These are phyloP conservation scores for Aspergillus spinulosporus DNA, from an alignment of 2,329 filamentous ascomycete genomes.

Conservation along the genomic window DNA sequence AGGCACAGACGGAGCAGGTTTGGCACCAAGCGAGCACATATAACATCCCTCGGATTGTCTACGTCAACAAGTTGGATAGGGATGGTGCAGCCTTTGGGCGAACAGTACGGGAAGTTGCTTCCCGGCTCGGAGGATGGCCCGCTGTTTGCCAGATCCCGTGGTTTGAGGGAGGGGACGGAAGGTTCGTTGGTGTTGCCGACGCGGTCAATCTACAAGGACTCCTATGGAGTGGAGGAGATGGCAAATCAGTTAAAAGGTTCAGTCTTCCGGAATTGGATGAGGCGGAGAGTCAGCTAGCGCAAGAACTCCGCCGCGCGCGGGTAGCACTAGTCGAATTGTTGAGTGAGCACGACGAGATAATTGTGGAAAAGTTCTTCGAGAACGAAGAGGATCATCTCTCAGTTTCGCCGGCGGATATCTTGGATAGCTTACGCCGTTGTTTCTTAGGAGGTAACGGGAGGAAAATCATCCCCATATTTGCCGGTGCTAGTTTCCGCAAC, in stretches of 20 bases:
- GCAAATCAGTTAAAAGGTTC: conserved; percentile 60
- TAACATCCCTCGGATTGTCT: conserved; percentile 77
- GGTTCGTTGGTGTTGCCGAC: conserved; percentile 82
- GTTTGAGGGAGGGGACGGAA: conserved; percentile 74
- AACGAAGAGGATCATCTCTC: conserved; percentile 69
- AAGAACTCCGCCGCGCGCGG: conserved; percentile 74
- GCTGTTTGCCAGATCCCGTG: conserved; percentile 93
- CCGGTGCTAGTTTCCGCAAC: conserved; percentile 88
- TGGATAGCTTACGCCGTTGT: conserved; percentile 70
- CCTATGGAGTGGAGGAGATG: conserved; percentile 69
- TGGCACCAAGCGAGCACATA: conserved; percentile 89
- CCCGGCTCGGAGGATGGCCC: conserved; percentile 78
- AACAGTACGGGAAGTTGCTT: conserved; percentile 81
- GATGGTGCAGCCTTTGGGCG: conserved; percentile 81
- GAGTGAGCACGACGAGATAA: conserved; percentile 81
- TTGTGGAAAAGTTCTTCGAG: conserved; percentile 83
- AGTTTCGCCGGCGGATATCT: conserved; percentile 66
- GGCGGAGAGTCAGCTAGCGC: conserved; percentile 53
- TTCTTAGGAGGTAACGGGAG: conserved; percentile 64
- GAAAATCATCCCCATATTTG: conserved; percentile 79
- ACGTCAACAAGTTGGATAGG: conserved; percentile 82
- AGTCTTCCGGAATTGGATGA: conserved; percentile 55
- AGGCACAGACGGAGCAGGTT: conserved; percentile 95
- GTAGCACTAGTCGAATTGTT: conserved; percentile 77
- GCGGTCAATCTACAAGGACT: conserved; percentile 73